Base-by-base conservation (phyloP, 768 basidiomycete genomes). In the Astraeus odoratus region DNA sequence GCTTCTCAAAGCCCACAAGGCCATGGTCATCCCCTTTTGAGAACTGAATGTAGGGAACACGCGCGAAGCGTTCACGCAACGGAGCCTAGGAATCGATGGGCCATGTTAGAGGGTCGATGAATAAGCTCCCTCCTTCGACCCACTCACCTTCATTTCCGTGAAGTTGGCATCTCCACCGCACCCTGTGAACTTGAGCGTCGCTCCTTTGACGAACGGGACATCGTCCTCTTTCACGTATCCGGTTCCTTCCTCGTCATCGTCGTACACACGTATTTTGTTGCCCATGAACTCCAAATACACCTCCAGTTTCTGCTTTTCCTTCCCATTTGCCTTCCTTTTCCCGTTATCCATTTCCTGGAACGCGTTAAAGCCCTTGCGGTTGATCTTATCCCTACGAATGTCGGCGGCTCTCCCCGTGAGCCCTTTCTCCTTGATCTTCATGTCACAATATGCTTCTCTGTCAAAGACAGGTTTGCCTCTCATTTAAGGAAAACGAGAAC, bases 361-460 rank as follows among this genome's bases (percentile, higher is more conserved):
- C 13, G 89, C 89, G 56, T 91, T 83, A 67, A 92, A 92, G 9
- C 82, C 82, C 9, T 67, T 67, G 16, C 65, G 65, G 31, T 68
- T 65, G 42, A 82, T 74, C 37, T 61, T 59, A 34, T 83, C 78
- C 49, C 74, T 76, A 51, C 80, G 76, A 51, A 76, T 66, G 35
- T 70, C 69, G 12, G 84, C 83, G 13, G 78, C 75, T 54, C 80
- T 86, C 22, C 85, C 86, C 1, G 75, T 80, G 36, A 96, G 74
- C 8, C 90, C 91, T 65, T 96, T 93, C 67, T 95, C 89, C 63
- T 89, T 84, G 65, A 93, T 86, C 68, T 96, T 97, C 92, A 93
- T 93, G 52, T 90, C 81, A 55, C 91, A 91, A 63, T 96, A 96
- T 7, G 72, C 86, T 51, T 81, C 82, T 58, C 88, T 91, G 50